Base-by-base conservation (phyloP, 306 rosid species). In the Citrullus amarus region DNA sequence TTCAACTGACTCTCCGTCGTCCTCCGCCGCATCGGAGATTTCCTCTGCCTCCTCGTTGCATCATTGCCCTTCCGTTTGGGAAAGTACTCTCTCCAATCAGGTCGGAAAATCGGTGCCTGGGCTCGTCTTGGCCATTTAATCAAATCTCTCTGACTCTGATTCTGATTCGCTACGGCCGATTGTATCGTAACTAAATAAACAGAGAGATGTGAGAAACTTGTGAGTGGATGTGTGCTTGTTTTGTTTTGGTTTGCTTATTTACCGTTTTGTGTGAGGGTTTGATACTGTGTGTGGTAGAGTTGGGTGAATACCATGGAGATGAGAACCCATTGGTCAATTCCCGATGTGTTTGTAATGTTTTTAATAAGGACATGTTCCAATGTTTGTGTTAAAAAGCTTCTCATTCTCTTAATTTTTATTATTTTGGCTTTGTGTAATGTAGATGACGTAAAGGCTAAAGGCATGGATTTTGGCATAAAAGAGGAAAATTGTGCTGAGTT, bases 91-190 rank as follows among this genome's bases (percentile, higher is more conserved):
- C 70, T 91, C 99, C 59, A 8, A 77, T 46, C 90, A 53, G 84
- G 88, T 86, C 79, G 97, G 97, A 0, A 89, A 95, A 82, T 90
- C 99, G n/a, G 90, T 95, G 0, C 99, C 99, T 48, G 97, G 99
- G 51, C 86, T 95, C 38, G 97, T 95, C 51, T 93, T 95, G 43
- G 97, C 99, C 2, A 86, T 94, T 41, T 92, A 84, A 77, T 53
- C n/a, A 1, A 22, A 34, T 66, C 48, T 3, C 7, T 66, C 30
- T 25, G 28, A 25, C 28, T 25, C 28, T 3, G 54, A 77, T 82
- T 80, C 28, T 3, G 54, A 77, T 82, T 80, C 12, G 61, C 82
- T 84, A 84, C 79, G 34, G 77, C 81, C 85, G 80, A 25, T 68
- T 22, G 16, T 56, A 50, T 3, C 9, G 13, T 5, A 78, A 77